Evolutionary conservation across 2,329 filamentous ascomycete species (phyloP).

Genomic region (Rhynchosporium secalis): DNA sequence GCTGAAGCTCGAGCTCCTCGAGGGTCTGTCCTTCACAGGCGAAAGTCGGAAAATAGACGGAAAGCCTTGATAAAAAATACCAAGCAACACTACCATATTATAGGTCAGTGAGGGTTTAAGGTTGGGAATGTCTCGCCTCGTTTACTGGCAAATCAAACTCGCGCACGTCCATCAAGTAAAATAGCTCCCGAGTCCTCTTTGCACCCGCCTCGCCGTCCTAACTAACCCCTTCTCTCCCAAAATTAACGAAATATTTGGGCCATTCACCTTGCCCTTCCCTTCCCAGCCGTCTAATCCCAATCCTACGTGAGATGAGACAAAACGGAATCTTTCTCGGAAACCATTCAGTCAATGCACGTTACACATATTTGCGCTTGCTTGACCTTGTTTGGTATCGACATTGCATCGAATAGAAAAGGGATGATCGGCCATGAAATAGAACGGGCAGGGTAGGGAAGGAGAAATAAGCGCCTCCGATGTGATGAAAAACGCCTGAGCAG

Average conservation of each 20-base stretch:
- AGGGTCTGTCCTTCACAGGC: neutral
- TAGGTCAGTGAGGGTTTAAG: neutral
- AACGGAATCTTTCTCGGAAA: too few species aligned
- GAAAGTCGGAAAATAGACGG: too few species aligned
- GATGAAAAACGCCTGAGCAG: slow-evolving; percentile 1
- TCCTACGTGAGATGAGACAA: neutral
- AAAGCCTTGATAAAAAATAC: slow-evolving; percentile 5
- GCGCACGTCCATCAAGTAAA: neutral
- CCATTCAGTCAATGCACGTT: neutral
- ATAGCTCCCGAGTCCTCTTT: neutral
- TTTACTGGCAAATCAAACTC: slow-evolving; percentile 1
- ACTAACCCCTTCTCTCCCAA: neutral
- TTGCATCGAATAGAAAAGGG: neutral
- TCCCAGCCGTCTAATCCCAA: neutral
- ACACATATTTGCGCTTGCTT: neutral
- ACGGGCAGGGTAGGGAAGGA: neutral
- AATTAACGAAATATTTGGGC: slow-evolving; percentile 2
- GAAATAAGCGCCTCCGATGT: slow-evolving; percentile 12
- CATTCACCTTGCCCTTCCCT: neutral
- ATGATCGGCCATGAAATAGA: neutral
- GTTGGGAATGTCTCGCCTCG: slow-evolving; percentile 6
- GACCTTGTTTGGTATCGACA: neutral
- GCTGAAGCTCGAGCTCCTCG: neutral
- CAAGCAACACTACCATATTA: neutral
- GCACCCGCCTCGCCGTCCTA: too few species aligned